These are phyloP conservation scores for Acanthamoeba sp. DNA, from an alignment of 208 protist species.

Conservation along the genomic window DNA sequence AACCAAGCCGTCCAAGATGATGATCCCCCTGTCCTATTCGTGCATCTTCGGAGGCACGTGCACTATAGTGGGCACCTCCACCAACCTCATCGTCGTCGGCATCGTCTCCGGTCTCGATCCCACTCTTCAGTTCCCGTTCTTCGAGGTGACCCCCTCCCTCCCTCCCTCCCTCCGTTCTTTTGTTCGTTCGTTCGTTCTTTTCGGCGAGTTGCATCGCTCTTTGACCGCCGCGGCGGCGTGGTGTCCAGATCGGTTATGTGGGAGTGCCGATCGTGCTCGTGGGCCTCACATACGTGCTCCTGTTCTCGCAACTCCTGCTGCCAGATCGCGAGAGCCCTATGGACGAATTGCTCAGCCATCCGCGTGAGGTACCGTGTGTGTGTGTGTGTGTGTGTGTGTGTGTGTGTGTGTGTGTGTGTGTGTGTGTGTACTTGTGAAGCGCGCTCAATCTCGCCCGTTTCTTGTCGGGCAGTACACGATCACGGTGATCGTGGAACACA, in stretches of 20 bases:
- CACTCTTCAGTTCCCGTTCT: conserved; percentile 51
- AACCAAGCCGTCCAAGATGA: conserved; percentile 20
- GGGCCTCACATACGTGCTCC: conserved; percentile 37
- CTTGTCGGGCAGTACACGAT: conserved; percentile 20
- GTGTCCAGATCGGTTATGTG: conserved; percentile 7
- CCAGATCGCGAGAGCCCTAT: conserved; percentile 28
- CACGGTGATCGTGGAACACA: conserved; percentile 31
- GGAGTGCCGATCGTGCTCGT: conserved; percentile 37
- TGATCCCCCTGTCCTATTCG: conserved; percentile 73
- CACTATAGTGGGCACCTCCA: conserved; percentile 77
- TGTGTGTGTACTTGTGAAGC: not conserved
- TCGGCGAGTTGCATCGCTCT: too few relatives aligned
- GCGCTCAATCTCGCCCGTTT: not conserved
- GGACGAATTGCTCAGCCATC: conserved; percentile 23
- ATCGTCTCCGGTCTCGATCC: conserved; percentile 19
- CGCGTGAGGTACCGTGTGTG: not conserved
- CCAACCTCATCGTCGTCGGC: conserved; percentile 76
- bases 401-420: not conserved
- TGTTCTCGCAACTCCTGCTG: conserved; percentile 47
- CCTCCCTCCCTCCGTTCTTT: too few relatives aligned
- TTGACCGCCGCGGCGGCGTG: not conserved
- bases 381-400: not conserved
- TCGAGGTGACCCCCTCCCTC: conserved; percentile 24
- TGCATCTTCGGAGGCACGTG: conserved; percentile 72
- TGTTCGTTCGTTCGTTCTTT: too few relatives aligned